Base-by-base conservation (phyloP, 75 land plant species). In the Isoetes taiwanensis region DNA sequence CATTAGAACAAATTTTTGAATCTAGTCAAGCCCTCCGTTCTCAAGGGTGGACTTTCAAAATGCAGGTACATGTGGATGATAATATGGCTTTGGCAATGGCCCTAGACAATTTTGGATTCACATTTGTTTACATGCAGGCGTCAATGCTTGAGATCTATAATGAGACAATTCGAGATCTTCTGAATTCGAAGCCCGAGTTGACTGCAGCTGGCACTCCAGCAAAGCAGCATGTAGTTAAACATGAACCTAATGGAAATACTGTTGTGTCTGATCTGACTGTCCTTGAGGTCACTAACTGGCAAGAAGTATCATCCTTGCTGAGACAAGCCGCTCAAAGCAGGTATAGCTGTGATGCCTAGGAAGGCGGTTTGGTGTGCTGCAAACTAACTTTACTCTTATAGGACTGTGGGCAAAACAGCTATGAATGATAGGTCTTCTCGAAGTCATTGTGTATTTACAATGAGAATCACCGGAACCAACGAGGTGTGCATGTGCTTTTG, bases 71-170 rank as follows among this genome's bases (percentile, higher is more conserved):
- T 52, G 68, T 24, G 5, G 32, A 54, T 57, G n/a, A 4, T 11
- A 32, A 34, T 26, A 9, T 55, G 57, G 3, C 3, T 8, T 27
- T 55, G 19, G 6, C 52, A 46, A 16, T 66, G 12, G 33, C 9
- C 2, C 14, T 25, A 3, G 26, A 0, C 23, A 53, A 34, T 54
- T 11, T 6, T 2, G 50, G 14, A 43, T 25, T 17, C 61, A 30
- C 56, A 23, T 43, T 25, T 9, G 14, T 32, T 19, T 48, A 14
- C 9, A 25, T 56, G 17, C 72, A 90, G 97, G 97, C 87, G 3
- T 93, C 98, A 25, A 84, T 93, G 95, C 65, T 93, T 50, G 98
- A 93, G 61, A 93, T 93, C 46, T 93, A 93, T 55, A 93, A 93
- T 72, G 95, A 93, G 66, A 88, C 85, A 3, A 88, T 93, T 19